A percentile compares a stretch with the other conserved stretches of the same genome.
These are phyloP conservation scores for Tylopilus felleus DNA, from an alignment of 768 basidiomycete genomes.

Conservation along the genomic window DNA sequence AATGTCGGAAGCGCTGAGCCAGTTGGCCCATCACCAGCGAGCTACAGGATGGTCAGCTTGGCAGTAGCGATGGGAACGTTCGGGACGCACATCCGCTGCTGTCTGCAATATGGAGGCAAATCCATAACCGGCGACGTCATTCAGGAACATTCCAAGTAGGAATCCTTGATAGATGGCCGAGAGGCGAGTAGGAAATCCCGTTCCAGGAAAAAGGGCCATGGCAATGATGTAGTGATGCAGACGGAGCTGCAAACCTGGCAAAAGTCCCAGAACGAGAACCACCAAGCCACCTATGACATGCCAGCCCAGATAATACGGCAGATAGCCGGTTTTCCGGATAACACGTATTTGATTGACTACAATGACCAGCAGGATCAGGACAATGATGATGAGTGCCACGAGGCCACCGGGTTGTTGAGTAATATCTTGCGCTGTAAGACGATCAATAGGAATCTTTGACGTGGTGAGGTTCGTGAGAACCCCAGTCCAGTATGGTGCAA, in stretches of 20 bases:
- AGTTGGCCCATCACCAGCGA: conserved; percentile 66
- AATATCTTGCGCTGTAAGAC: conserved; percentile 70
- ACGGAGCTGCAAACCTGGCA: conserved; percentile 68
- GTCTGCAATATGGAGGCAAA: conserved; percentile 81
- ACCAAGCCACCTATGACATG: conserved; percentile 65
- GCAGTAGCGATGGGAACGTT: background rate
- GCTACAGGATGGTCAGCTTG: conserved; percentile 38
- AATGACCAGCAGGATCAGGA: conserved; percentile 55
- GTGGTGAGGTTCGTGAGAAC: conserved; percentile 70
- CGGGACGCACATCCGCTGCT: conserved; percentile 51
- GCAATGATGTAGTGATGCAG: conserved; percentile 83
- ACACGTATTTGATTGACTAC: conserved; percentile 77
- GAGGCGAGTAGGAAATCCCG: conserved; percentile 76
- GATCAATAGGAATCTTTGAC: conserved; percentile 70
- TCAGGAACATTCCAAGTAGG: conserved; percentile 77
- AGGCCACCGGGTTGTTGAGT: conserved; percentile 63
- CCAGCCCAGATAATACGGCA: conserved; percentile 75
- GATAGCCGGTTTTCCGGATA: conserved; percentile 81
- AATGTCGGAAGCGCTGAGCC: conserved; percentile 71
- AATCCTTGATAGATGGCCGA: conserved; percentile 82
- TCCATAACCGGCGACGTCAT: conserved; percentile 76
- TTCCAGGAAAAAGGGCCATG: conserved; percentile 71
- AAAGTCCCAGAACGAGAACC: conserved; percentile 58
- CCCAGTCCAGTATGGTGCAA: conserved; percentile 77
- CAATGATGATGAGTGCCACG: conserved; percentile 62